Evolutionary conservation across 2,329 filamentous ascomycete species (phyloP), one percentile per base, ranked within the genome.

Genomic region (Cladobotryum protrusum): DNA sequence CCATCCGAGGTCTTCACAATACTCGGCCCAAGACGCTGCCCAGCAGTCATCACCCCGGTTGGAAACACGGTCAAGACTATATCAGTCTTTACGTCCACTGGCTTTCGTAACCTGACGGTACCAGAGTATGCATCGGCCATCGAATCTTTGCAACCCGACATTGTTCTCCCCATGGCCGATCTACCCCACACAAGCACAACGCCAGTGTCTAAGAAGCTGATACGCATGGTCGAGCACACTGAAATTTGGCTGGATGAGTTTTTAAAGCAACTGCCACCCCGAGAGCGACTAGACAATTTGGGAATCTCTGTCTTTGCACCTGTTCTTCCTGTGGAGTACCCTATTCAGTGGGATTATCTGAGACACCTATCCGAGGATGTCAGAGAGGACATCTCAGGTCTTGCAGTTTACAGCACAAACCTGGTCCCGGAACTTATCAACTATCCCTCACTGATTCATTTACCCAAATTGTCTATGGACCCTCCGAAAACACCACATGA

Each of bases 171-270:
- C 0, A 68, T 95, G 46, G 87, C 86, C 5, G 93, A 99, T 66
- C 77, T 91, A 9, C 57, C 70, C 59, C 58, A 72, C 48, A 63
- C 62, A 11, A 71, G 68, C 71, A 73, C 48, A 56, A 73, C 67
- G 4, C 78, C 86, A 0, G 80, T 84, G 3, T 71, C 77, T 9
- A 96, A 95, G 68, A 79, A 91, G 42, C 80, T 86, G 43, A 75
- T 82, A 34, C 90, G 88, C 61, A 96, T 96, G 83, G 85, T 83
- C 19, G 89, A 93, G 61, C 78, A 92, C 50, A 96, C 89, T 1
- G 86, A 93, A 63, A 78, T 80, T 35, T 97, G 90, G 89, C 73
- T 92, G 15, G 78, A 81, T 19, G 79, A 86, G 54, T 81, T 89
- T 45, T 73, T 90, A 34, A 63, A 64, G 17, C 56, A 61, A 9